These are phyloP conservation scores for Carex myosuroides DNA, from an alignment of 176 grass and related monocot species.

Conservation along the genomic window DNA sequence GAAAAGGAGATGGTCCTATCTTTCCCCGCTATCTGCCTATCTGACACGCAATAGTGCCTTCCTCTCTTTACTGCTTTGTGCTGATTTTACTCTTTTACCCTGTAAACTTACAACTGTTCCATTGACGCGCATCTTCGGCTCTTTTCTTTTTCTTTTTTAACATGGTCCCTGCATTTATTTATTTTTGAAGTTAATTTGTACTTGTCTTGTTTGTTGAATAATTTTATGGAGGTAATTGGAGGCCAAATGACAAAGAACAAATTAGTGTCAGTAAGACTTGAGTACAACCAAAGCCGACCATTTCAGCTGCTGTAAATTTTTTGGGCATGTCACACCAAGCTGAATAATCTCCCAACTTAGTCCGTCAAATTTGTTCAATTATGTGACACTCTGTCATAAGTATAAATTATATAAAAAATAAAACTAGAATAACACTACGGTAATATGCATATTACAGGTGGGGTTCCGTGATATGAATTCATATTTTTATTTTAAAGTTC, in stretches of 20 bases:
- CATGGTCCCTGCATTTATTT: neutral
- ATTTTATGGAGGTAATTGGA: neutral
- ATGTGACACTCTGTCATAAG: neutral
- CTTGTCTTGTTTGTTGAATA: neutral
- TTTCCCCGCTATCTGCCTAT: neutral
- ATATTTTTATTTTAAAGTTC: too few species aligned
- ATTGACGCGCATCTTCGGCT: neutral
- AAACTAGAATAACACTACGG: too few species aligned
- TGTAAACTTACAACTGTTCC: neutral
- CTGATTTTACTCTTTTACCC: neutral
- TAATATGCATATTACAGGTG: too few species aligned
- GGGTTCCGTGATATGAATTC: too few species aligned
- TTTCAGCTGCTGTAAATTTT: neutral
- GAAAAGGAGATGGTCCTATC: constrained; percentile 4
- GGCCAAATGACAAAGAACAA: neutral
- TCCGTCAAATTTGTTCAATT: neutral
- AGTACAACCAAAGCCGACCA: neutral
- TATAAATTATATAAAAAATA: too few species aligned
- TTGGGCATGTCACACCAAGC: neutral
- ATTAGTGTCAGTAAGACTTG: neutral
- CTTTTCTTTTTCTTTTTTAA: neutral
- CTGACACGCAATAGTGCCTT: neutral
- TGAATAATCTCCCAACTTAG: neutral
- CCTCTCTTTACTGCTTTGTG: neutral
- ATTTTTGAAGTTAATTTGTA: neutral